These are phyloP conservation scores for Prasinococcaceae sp. DNA, from an alignment of 139 green algal genomes.

Conservation along the genomic window DNA sequence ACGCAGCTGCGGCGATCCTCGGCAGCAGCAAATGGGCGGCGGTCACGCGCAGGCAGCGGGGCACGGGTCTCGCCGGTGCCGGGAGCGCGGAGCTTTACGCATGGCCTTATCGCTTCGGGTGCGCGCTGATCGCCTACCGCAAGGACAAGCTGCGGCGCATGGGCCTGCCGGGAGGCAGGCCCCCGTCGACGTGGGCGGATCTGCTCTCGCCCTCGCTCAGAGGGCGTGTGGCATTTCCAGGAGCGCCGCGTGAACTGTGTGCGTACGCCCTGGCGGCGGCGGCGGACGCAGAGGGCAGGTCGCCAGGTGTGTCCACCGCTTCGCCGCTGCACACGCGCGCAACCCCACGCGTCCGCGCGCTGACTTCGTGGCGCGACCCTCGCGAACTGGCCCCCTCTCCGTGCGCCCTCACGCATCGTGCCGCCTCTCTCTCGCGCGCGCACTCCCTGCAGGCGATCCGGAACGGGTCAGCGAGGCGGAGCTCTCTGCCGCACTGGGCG, in stretches of 20 bases:
- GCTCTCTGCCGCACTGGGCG: slow-evolving; percentile 1
- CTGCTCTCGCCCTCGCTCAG: background rate
- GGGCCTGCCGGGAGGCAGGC: background rate
- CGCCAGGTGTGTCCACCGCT: background rate
- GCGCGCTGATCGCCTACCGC: slow-evolving; percentile 49
- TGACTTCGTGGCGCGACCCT: too few relatives aligned
- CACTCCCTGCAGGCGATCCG: background rate
- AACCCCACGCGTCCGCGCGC: too few relatives aligned
- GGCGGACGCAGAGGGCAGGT: background rate
- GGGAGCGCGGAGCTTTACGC: slow-evolving; percentile 42
- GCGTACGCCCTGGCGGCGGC: slow-evolving; percentile 2
- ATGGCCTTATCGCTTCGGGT: slow-evolving; percentile 62
- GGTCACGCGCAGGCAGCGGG: too few relatives aligned
- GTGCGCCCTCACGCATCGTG: too few relatives aligned
- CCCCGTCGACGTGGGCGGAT: slow-evolving; percentile 6
- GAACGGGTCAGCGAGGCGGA: slow-evolving; percentile 16
- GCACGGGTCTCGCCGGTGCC: too few relatives aligned
- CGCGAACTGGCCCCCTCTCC: too few relatives aligned
- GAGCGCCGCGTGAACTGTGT: background rate
- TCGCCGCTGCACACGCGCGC: too few relatives aligned
- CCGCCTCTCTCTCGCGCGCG: too few relatives aligned
- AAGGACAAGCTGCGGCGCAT: slow-evolving; percentile 20
- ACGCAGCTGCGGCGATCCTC: too few relatives aligned
- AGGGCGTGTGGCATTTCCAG: background rate
- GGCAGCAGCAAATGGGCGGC: too few relatives aligned